These are phyloP conservation scores for Lojkania enalia DNA, from an alignment of 2,329 filamentous ascomycete species.

Conservation along the genomic window DNA sequence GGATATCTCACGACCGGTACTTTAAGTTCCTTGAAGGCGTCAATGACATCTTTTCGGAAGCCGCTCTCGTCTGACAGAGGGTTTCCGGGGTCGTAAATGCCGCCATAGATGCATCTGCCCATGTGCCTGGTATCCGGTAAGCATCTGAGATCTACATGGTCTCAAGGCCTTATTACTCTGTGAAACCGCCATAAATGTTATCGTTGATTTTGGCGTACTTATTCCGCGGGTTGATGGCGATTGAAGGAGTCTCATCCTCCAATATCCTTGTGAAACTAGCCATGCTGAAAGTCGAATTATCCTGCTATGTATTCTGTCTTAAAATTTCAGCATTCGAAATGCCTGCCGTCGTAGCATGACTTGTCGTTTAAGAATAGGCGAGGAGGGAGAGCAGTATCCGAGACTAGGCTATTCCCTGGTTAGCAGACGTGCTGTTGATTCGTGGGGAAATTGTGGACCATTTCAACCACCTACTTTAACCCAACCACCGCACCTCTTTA, in stretches of 20 bases:
- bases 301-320: no score
- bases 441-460: conserved; percentile 13
- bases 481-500: conserved; percentile 1
- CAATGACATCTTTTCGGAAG: conserved; percentile 78
- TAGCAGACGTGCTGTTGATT: conserved; percentile 14
- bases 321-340: no score
- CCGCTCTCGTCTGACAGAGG: conserved; percentile 73
- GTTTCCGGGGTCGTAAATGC: conserved; percentile 79
- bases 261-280: conserved; percentile 71
- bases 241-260: conserved; percentile 63
- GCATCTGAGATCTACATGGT: conserved; percentile 10
- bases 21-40: conserved; percentile 71
- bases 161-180: conserved; percentile 62
- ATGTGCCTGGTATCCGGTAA: conserved; percentile 65
- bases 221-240: conserved; percentile 66
- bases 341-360: no score
- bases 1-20: conserved; percentile 80
- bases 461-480: conserved; percentile 3
- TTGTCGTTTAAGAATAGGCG: no score
- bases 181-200: conserved; percentile 83
- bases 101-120: conserved; percentile 86
- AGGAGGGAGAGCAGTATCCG: no score
- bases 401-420: no score
- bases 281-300: no score
- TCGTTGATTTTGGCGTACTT: conserved; percentile 74